Percentiles rank a stretch among this genome's conserved stretches.
Conservation (phyloP, 345 rosid species). For the Trapa incisa region DNA sequence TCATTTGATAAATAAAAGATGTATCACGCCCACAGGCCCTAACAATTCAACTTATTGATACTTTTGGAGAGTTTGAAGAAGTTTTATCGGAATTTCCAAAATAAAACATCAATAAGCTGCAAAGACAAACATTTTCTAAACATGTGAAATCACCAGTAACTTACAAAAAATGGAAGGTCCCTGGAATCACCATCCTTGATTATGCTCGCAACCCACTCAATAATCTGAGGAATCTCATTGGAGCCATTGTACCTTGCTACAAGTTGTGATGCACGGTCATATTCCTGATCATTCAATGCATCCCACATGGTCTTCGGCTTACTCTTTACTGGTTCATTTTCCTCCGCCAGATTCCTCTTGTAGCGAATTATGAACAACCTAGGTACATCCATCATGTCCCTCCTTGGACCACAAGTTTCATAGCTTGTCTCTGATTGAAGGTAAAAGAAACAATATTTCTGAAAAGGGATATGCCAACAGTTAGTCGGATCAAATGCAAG, state of each 20-base stretch:
- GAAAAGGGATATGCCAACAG: constrained; percentile 17
- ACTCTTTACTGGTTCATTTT: constrained; percentile 23
- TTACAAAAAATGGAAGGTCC: constrained; percentile 76
- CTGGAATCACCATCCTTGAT: constrained; percentile 75
- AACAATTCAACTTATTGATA: not conserved
- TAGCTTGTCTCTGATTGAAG: constrained; percentile 66
- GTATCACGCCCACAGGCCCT: not conserved
- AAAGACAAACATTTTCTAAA: not conserved
- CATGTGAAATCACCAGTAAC: constrained; percentile 5
- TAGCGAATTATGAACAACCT: constrained; percentile 67
- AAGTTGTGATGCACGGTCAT: constrained; percentile 81
- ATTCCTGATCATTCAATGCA: constrained; percentile 38
- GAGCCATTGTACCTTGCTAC: constrained; percentile 78
- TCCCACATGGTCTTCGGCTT: constrained; percentile 44
- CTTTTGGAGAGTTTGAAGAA: not conserved
- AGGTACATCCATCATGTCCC: constrained; percentile 55
- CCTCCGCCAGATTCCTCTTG: constrained; percentile 57
- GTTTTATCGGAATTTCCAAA: not conserved
- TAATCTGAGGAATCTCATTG: constrained; percentile 56
- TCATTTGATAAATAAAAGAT: too few relatives aligned
- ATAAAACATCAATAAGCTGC: not conserved
- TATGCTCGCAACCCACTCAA: constrained; percentile 61
- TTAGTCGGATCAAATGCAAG: not conserved
- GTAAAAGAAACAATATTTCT: constrained; percentile 85
- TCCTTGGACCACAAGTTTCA: constrained; percentile 90